Conservation (phyloP, 352 stramenopile genomes). For the Globisporangium paroecandrum region DNA sequence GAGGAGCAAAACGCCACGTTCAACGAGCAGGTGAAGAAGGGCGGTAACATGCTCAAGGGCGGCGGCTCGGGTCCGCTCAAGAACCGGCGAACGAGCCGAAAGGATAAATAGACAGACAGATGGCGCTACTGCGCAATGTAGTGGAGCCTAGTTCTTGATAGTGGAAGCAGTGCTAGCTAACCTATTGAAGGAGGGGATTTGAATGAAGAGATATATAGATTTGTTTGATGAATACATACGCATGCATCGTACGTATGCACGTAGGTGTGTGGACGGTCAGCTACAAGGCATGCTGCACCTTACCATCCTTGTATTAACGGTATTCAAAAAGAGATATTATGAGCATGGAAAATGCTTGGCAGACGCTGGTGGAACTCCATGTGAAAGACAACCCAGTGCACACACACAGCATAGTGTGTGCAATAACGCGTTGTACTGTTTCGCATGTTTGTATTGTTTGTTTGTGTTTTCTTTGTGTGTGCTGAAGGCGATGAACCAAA, state of each 20-base stretch:
- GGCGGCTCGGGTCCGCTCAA: constrained; percentile 78
- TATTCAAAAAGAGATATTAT: no score
- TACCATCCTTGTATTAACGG: no score
- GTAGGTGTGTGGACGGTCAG: no score
- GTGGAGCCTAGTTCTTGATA: background rate
- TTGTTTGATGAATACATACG: background rate
- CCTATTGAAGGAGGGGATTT: background rate
- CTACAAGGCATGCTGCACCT: no score
- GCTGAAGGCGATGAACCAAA: background rate
- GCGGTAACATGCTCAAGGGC: constrained; percentile 93
- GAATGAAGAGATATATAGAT: constrained; percentile 14
- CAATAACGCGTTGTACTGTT: background rate
- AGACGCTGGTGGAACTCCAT: no score
- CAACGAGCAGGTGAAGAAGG: constrained; percentile 96
- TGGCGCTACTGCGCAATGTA: no score
- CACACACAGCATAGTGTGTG: background rate
- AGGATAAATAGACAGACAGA: constrained; percentile 29
- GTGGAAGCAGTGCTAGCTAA: background rate
- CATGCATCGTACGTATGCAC: background rate
- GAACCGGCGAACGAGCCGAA: constrained; percentile 49
- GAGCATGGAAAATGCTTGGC: no score
- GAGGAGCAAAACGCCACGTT: constrained; percentile 96
- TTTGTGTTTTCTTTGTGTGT: background rate
- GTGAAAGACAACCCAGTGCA: no score
- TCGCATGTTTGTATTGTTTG: background rate